Conservation (phyloP, 352 stramenopile species). For the Phytopythium kandeliae region DNA sequence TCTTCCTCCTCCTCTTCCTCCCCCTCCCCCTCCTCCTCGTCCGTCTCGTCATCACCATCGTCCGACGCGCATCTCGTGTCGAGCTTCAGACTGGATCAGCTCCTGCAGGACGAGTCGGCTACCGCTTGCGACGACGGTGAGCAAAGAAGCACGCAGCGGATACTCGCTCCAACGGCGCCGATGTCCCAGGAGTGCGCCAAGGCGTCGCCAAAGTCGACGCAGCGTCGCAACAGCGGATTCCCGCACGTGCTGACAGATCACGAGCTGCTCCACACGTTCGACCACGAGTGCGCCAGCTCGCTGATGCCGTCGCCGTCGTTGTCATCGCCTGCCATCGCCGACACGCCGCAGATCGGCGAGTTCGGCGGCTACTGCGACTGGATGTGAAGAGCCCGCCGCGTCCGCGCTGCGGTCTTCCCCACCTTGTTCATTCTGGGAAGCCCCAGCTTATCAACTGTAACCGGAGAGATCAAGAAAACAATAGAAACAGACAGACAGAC, state of each 20-base stretch:
- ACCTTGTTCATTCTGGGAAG: too few relatives aligned
- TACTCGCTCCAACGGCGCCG: not conserved
- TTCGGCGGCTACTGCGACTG: conserved; percentile 6
- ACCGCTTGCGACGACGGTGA: conserved; percentile 19
- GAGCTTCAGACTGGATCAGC: conserved; percentile 39
- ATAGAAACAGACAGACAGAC: conserved; percentile 2
- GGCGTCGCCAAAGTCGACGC: not conserved
- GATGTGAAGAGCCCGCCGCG: too few relatives aligned
- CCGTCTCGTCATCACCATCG: too few relatives aligned
- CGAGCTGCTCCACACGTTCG: conserved; percentile 7
- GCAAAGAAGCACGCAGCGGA: not conserved
- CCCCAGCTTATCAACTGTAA: too few relatives aligned
- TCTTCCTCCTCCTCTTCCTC: conserved; percentile 5
- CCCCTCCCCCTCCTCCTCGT: not conserved
- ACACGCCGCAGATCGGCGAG: not conserved
- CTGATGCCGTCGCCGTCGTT: not conserved
- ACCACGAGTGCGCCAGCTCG: not conserved
- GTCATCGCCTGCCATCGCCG: not conserved
- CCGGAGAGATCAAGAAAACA: not conserved
- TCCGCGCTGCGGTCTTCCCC: too few relatives aligned
- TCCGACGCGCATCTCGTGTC: not conserved
- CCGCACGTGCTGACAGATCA: conserved; percentile 2
- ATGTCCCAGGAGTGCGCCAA: not conserved
- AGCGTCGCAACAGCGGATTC: not conserved
- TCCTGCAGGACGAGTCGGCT: conserved; percentile 51